Conservation (phyloP, 345 rosid species). For the Lepidium sativum region DNA sequence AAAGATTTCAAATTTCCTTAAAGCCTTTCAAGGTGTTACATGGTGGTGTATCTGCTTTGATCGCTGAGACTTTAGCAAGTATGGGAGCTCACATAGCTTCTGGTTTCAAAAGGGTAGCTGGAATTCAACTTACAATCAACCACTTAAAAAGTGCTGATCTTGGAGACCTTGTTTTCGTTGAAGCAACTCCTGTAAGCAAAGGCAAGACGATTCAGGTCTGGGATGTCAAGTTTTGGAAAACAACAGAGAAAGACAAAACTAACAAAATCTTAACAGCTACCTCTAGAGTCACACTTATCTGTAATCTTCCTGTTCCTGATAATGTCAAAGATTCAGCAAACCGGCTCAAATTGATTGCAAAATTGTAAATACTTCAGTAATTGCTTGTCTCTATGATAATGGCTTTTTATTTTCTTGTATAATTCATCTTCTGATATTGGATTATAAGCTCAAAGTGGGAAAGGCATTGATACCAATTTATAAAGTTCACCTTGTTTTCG, state of each 20-base stretch:
- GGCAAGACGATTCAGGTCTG: conserved; percentile 91
- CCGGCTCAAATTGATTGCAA: conserved; percentile 41
- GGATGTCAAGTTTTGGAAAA: conserved; percentile 73
- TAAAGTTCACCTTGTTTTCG: neutral
- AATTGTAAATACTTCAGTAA: conserved; percentile 31
- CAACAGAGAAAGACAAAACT: conserved; percentile 22
- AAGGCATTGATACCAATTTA: neutral
- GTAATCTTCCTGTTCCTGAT: conserved; percentile 67
- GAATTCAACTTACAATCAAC: conserved; percentile 76
- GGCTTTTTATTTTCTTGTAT: neutral
- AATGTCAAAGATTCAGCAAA: conserved; percentile 43
- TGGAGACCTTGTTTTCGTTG: conserved; percentile 61
- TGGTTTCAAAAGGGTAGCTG: conserved; percentile 68
- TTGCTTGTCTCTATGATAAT: neutral
- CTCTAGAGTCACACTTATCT: conserved; percentile 59
- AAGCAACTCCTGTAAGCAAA: conserved; percentile 54
- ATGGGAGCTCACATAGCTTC: conserved; percentile 87
- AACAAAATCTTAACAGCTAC: conserved; percentile 40
- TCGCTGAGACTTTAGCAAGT: conserved; percentile 80
- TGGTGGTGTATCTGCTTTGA: conserved; percentile 91
- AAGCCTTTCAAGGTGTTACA: conserved; percentile 96
- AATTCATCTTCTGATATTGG: neutral
- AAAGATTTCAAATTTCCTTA: neutral
- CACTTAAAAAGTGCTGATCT: conserved; percentile 70
- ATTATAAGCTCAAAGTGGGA: neutral